Evolutionary conservation across 1,139 yeast species (phyloP).

Genomic region (Candida glucosophila): DNA sequence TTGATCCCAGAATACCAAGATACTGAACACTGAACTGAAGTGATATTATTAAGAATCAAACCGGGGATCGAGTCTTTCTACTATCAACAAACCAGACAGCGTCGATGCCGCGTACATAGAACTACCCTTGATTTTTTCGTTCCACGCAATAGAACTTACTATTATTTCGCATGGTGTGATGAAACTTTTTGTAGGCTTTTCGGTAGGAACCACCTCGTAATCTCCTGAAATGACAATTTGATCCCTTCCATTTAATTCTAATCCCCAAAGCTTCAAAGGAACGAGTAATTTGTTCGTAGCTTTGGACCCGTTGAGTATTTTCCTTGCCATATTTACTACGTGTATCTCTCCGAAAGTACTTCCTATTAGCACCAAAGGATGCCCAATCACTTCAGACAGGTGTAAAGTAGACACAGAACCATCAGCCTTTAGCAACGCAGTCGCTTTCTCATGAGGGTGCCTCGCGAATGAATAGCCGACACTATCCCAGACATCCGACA

Average conservation of each 20-base stretch:
- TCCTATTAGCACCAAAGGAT: slow-evolving; percentile 57
- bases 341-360: slow-evolving; percentile 51
- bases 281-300: slow-evolving; percentile 19
- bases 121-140: slow-evolving; percentile 41
- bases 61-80: slow-evolving; percentile 44
- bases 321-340: slow-evolving; percentile 28
- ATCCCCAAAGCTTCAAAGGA: slow-evolving; percentile 31
- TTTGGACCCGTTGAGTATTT: slow-evolving; percentile 26
- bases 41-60: background rate
- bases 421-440: slow-evolving; percentile 22
- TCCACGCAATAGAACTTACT: slow-evolving; percentile 56
- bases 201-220: slow-evolving; percentile 20
- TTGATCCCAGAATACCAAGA: slow-evolving; percentile 58
- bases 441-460: slow-evolving; percentile 28
- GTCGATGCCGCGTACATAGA: slow-evolving; percentile 61
- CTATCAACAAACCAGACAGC: slow-evolving; percentile 54
- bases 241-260: slow-evolving; percentile 12
- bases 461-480: slow-evolving; percentile 21
- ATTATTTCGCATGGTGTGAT: slow-evolving; percentile 47
- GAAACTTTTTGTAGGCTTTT: slow-evolving; percentile 19
- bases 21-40: slow-evolving; percentile 33
- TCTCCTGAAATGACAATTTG: slow-evolving; percentile 17
- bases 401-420: slow-evolving; percentile 20
- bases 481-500: slow-evolving; percentile 21
- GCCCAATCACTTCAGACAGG: slow-evolving; percentile 32